Base-by-base conservation (phyloP, 169 alveolate species). In the Plasmodium sp. region DNA sequence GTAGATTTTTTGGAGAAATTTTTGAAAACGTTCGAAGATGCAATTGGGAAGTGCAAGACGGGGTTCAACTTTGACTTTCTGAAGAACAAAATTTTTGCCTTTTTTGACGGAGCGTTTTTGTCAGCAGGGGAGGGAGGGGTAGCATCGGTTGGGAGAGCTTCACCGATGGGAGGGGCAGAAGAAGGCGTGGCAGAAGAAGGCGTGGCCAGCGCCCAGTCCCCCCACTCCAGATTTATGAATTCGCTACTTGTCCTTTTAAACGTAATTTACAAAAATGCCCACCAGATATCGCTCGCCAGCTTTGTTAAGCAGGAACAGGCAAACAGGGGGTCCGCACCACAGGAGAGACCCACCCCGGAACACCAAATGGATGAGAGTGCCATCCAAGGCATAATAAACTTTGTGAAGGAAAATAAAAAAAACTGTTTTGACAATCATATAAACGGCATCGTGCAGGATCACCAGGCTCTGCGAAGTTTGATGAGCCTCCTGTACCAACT, bases 351-450 rank as follows among this genome's bases (percentile, higher is more conserved):
- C 3, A 34, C 18, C 34, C 22, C 39, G 67, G 18, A 58, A 74
- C 22, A 33, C 84, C 34, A 54, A 41, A 14, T 27, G 9, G 33
- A 84, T 10, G 77, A 72, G 54, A 84, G 73, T 2, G 27, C n/a
- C 33, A 36, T 84, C 54, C 22, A 71, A 12, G 43, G 48, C 39
- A 56, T 86, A 31, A 75, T 86, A 0, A 54, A 75, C 33, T 86
- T 86, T 77, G 93, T 77, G 16, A 86, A 86, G 43, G 86, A 86
- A 51, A 86, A 86, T 12, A 86, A 86, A 54, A 31, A 86, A 51
- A 75, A 75, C 33, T 39, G 34, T 56, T 86, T 86, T 39, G 27
- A 75, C 67, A 75, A n/a, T 14, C 58, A 56, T 51, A 54, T 86
- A 56, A 77, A 77, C 16, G 18, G 3, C 14, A 75, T 86, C 10